These are phyloP conservation scores for Simplicillium aogashimaense DNA, from an alignment of 2,329 filamentous ascomycete species.

Conservation along the genomic window DNA sequence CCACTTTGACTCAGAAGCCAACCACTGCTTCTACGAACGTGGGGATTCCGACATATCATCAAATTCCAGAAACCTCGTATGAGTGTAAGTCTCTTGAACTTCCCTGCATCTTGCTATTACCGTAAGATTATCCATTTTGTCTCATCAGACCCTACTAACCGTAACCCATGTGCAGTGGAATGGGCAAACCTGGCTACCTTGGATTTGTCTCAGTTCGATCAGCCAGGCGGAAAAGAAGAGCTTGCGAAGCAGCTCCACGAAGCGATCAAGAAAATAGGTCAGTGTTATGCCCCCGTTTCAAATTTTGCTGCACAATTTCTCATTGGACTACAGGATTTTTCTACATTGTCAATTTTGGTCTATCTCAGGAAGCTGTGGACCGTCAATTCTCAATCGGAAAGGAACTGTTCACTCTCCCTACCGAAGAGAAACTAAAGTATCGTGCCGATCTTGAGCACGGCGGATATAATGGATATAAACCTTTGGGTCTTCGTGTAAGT, in stretches of 20 bases:
- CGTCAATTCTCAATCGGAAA: slow-evolving; percentile 51
- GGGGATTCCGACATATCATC: slow-evolving; percentile 2
- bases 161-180: slow-evolving; percentile 15
- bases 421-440: slow-evolving; percentile 50
- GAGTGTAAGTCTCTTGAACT: slow-evolving; percentile 7
- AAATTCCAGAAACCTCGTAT: slow-evolving; percentile 19
- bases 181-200: slow-evolving; percentile 50
- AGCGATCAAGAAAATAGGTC: slow-evolving; percentile 33
- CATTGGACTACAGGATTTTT: slow-evolving; percentile 35
- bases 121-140: too few relatives aligned
- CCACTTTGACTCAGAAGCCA: too few relatives aligned
- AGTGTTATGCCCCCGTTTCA: background rate
- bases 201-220: slow-evolving; percentile 42
- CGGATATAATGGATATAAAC: slow-evolving; percentile 48
- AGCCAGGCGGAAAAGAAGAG: slow-evolving; percentile 42
- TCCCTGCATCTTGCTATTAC: too few relatives aligned
- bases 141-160: background rate
- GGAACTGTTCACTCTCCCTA: slow-evolving; percentile 44
- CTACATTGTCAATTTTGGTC: slow-evolving; percentile 52
- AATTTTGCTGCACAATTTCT: too few relatives aligned
- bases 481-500: slow-evolving; percentile 26
- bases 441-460: slow-evolving; percentile 38
- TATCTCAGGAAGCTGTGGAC: slow-evolving; percentile 50
- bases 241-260: slow-evolving; percentile 45
- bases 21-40: too few relatives aligned